phyloP scores from a whole-genome alignment of 2,329 filamentous ascomycete genomes.

The Phialophora expanda region DNA sequence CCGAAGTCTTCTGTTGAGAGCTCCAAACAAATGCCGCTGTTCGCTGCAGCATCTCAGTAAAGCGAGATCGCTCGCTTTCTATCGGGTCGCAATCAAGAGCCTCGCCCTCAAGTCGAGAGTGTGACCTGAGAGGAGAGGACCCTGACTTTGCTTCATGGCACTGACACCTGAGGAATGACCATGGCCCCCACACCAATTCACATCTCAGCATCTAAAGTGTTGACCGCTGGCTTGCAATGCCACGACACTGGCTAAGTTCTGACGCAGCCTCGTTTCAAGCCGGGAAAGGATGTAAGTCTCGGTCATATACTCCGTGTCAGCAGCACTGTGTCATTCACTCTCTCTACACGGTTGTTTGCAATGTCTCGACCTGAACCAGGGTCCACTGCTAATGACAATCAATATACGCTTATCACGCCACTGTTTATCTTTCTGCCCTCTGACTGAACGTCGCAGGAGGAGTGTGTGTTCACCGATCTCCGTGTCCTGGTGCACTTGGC shows the following conservation, averaged over 20 bases:
- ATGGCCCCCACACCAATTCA: not conserved
- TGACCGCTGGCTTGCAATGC: not conserved
- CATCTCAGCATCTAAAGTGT: not conserved
- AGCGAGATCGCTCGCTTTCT: not conserved
- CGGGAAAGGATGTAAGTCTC: not conserved
- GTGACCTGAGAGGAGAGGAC: not conserved
- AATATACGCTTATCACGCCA: not conserved
- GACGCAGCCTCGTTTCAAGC: not conserved
- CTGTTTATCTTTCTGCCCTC: not conserved
- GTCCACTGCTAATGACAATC: not conserved
- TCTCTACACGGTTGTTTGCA: not conserved
- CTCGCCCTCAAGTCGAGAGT: not conserved
- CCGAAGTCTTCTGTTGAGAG: not conserved
- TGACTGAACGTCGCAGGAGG: not conserved
- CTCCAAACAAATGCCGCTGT: not conserved
- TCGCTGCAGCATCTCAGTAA: not conserved
- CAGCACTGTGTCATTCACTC: not conserved
- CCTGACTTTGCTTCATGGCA: not conserved
- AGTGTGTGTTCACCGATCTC: not conserved
- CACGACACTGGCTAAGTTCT: not conserved
- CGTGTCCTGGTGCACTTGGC: not conserved
- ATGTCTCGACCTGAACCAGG: not conserved
- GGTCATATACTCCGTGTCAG: not conserved
- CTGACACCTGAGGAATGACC: not conserved
- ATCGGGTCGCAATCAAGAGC: not conserved